A percentile compares a stretch with the other conserved stretches of the same genome.
Evolutionary conservation across 2,329 filamentous ascomycete species (phyloP).

Genomic region (Passalora sequoiae): DNA sequence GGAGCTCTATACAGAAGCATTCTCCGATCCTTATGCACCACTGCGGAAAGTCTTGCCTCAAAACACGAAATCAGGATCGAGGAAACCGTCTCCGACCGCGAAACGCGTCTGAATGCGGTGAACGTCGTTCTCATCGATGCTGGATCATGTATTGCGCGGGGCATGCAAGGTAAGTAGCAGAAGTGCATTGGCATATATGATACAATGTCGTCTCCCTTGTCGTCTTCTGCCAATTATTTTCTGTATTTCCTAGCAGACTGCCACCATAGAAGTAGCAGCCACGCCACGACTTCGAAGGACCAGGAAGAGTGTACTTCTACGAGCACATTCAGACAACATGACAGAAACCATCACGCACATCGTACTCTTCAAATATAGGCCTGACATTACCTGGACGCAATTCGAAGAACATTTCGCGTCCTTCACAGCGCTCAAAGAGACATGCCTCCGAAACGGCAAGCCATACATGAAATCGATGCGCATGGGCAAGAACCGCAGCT

Average conservation of each 20-base stretch:
- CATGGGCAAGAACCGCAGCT: constrained; percentile 34
- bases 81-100: neutral
- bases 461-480: constrained; percentile 33
- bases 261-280: neutral
- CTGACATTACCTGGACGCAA: constrained; percentile 31
- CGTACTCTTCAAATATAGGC: constrained; percentile 34
- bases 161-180: neutral
- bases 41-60: constrained; percentile 1
- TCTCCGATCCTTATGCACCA: too few species aligned
- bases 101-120: neutral
- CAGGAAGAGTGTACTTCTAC: neutral
- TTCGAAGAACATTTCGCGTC: constrained; percentile 32
- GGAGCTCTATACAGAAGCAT: too few species aligned
- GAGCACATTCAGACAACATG: neutral
- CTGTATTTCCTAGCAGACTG: neutral
- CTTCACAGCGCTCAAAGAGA: constrained; percentile 28
- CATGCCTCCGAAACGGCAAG: constrained; percentile 27
- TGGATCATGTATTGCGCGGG: neutral
- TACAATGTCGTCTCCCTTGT: neutral
- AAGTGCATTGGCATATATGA: neutral
- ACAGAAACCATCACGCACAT: constrained; percentile 32
- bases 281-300: neutral
- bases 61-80: neutral
- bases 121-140: neutral
- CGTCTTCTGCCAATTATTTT: neutral